Base-by-base conservation (phyloP, 2,329 filamentous ascomycete species). In the Aspergillus arachidicola region DNA sequence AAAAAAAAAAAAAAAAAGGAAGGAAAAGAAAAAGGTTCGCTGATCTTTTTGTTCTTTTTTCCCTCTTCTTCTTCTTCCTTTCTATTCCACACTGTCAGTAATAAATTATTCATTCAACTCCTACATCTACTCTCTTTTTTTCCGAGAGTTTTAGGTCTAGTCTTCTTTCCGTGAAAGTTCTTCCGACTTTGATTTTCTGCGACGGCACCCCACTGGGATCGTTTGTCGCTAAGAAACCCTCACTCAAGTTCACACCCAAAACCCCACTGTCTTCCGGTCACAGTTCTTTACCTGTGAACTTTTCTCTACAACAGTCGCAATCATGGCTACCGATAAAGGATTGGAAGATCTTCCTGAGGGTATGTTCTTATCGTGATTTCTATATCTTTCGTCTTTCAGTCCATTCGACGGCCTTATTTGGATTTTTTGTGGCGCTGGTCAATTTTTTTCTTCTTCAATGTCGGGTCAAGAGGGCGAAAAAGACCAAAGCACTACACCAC, bases 321-420 rank as follows among this genome's bases (percentile, higher is more conserved):
- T 91, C 88, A 98, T 98, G 94, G 79, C 82, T 66, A 89, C 90
- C 81, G 91, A 93, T 77, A 97, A 96, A 88, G 94, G 94, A 87
- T 93, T 98, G 86, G 94, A 97, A 87, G 94, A 98, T 82, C 90
- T 97, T 84, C 91, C 92, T 81, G 93, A 96, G 87, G 88, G 93
- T 96, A 86, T 86, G 92, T 89, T 68, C 61, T 62, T 45, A 41
- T 63, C 46, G 23, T 65, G 2, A 6, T 12, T 55, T 56, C 50
- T 53, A 41, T 7, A 41, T 19, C 16, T 19, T 61, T 61, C 30
- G 55, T 53, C 60, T 41, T 21, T n/a, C 6, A 41, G 38, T 41
- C 38, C 16, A 41, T 41, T 41, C 6, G 7, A 41, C 19, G 16
- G 7, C 9, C 38, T n/a, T 28, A 45, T 58, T 65, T 53, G 5